phyloP scores from a whole-genome alignment of 163 green algal species.

The Scenedesmus sp. region DNA sequence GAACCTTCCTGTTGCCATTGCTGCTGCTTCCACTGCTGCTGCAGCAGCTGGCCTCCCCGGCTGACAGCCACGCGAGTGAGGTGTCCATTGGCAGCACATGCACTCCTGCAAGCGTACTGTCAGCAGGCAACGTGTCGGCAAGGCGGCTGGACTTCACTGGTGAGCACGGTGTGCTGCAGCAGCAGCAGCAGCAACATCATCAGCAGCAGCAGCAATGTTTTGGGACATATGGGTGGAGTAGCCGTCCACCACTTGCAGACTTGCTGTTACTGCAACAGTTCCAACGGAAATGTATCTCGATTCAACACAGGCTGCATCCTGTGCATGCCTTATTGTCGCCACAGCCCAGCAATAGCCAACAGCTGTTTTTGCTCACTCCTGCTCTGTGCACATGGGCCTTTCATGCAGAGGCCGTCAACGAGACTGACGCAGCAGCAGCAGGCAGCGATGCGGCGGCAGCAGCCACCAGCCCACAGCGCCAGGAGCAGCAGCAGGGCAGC shows the following conservation, averaged over 20 bases:
- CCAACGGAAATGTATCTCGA: not conserved
- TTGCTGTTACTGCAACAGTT: not conserved
- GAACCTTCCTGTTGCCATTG: not conserved
- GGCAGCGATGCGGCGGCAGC: not conserved
- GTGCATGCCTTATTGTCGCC: not conserved
- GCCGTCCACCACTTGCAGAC: not conserved
- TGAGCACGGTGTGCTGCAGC: not conserved
- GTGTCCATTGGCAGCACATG: slow-evolving; percentile 52
- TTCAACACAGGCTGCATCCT: not conserved
- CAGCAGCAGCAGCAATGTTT: not conserved
- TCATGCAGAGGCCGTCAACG: not conserved
- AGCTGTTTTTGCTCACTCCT: not conserved
- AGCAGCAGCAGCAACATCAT: not conserved
- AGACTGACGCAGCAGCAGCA: not conserved
- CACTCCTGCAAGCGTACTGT: not conserved
- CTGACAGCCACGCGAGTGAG: slow-evolving; percentile 44
- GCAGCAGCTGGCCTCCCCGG: not conserved
- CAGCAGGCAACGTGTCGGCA: not conserved
- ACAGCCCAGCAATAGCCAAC: not conserved
- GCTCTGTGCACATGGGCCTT: not conserved
- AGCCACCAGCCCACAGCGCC: not conserved
- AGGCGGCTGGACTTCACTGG: slow-evolving; percentile 34
- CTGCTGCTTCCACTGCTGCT: not conserved
- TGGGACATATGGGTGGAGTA: not conserved
- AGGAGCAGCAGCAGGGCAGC: slow-evolving; percentile 6